These are phyloP conservation scores for Boletellus deceptivus DNA, from an alignment of 1,284 basidiomycete genomes.

Conservation along the genomic window DNA sequence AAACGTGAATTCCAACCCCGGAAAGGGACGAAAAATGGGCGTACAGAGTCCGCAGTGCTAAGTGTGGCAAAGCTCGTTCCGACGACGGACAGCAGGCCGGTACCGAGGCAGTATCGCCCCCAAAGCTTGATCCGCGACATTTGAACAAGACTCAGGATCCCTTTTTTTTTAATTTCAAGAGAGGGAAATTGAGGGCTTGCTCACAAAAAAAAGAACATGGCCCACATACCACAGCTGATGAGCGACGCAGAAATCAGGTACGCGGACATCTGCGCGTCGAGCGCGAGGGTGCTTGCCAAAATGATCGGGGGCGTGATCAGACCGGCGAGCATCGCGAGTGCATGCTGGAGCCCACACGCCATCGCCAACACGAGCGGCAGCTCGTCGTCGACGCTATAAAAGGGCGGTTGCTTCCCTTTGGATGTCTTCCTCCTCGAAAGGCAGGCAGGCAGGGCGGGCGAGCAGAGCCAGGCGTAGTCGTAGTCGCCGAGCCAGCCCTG, in stretches of 20 bases:
- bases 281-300: conserved; percentile 61
- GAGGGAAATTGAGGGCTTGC: background rate
- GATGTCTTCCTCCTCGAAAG: conserved; percentile 21
- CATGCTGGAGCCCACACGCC: conserved; percentile 71
- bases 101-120: conserved; percentile 65
- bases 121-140: conserved; percentile 68
- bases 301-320: conserved; percentile 80
- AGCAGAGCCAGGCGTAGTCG: conserved; percentile 72
- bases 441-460: conserved; percentile 51
- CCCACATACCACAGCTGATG: conserved; percentile 66
- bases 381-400: conserved; percentile 69
- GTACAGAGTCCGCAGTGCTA: conserved; percentile 67
- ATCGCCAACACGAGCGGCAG: conserved; percentile 70
- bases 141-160: conserved; percentile 72
- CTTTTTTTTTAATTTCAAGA: conserved; percentile 32
- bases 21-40: conserved; percentile 13
- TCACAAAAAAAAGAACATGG: background rate
- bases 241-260: conserved; percentile 84
- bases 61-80: conserved; percentile 84
- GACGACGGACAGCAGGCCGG: conserved; percentile 81
- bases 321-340: conserved; percentile 80
- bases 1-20: conserved; percentile 45
- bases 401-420: conserved; percentile 53
- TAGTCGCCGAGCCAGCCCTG: conserved; percentile 73
- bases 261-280: conserved; percentile 56